Evolutionary conservation across 2,329 filamentous ascomycete species (phyloP).

Genomic region (Hypoxylon rubiginosum): DNA sequence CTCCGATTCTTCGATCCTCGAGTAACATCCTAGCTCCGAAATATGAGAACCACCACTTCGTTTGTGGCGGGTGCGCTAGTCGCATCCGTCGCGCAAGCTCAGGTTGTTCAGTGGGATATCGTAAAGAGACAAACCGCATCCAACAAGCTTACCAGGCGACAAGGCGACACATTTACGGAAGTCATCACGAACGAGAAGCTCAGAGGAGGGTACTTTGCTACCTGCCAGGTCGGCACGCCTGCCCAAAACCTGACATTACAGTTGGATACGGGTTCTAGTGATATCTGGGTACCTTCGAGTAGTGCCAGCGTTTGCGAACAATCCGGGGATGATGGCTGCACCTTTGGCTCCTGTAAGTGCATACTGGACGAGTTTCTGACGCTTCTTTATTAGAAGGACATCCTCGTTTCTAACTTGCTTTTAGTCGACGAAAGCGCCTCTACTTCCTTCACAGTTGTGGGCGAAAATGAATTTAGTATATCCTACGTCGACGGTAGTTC

Average conservation of each 20-base stretch:
- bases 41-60: constrained; percentile 46
- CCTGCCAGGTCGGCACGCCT: constrained; percentile 69
- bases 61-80: constrained; percentile 48
- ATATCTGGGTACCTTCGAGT: constrained; percentile 70
- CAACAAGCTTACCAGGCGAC: constrained; percentile 55
- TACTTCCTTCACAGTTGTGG: constrained; percentile 60
- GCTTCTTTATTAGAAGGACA: background rate
- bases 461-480: constrained; percentile 65
- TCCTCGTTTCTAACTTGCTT: constrained; percentile 41
- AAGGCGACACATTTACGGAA: constrained; percentile 57
- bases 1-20: background rate
- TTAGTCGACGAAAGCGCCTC: constrained; percentile 63
- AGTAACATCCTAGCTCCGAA: constrained; percentile 12
- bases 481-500: constrained; percentile 72
- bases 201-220: constrained; percentile 68
- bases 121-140: constrained; percentile 53
- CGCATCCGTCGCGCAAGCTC: constrained; percentile 48
- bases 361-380: background rate
- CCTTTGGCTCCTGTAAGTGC: constrained; percentile 62
- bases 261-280: constrained; percentile 75
- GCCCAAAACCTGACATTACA: constrained; percentile 69
- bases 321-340: constrained; percentile 52
- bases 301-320: constrained; percentile 56
- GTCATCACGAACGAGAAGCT: constrained; percentile 60
- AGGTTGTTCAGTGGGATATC: constrained; percentile 65